Base-by-base conservation (phyloP, 2,329 filamentous ascomycete genomes). In the Exophiala spinifera region DNA sequence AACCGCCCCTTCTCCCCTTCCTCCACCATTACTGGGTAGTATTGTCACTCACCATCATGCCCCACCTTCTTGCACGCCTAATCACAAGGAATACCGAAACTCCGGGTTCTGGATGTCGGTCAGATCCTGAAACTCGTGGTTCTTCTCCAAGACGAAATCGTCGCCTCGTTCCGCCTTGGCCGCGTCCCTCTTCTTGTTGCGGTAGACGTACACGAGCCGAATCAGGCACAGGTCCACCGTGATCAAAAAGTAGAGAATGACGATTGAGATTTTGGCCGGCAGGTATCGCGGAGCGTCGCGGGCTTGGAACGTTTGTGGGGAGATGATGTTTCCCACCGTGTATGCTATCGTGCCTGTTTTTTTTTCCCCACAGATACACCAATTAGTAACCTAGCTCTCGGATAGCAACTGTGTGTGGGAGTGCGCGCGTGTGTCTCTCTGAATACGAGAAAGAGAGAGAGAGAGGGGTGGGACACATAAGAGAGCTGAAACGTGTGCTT, bases 241-340 rank as follows among this genome's bases (percentile, higher is more conserved):
- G 31, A 68, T 60, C 10, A 66, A 55, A 23, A 62, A 58, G 25
- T 65, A 66, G 14, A 65, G 36, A n/a, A 66, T 61, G n/a, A 61
- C 57, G 36, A 66, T 66, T 1, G 64, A 63, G 23, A 67, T 65
- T 47, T 67, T 66, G 13, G 65, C 64, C 1, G 64, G 64, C 19
- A 68, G 43, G 48, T 67, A 66, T 10, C 59, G 33, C n/a, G 66
- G 66, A 1, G 64, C 69, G 20, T 71, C 69, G 4, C 65, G 63
- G 5, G 66, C 63, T 53, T 71, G 69, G 57, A 76, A 76, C 0
- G 71, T 74, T 50, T 74, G 72, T 1, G 72, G 73, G 0, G 66
- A 69, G 45, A 75, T 73, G 51, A 74, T 74, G 49, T 75, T 75
- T 15, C 72, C 73, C 8, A 73, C 65, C 0, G 66, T 69, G 50